phyloP scores from a whole-genome alignment of 2,329 filamentous ascomycete genomes.

The Cordyceps cicadae region DNA sequence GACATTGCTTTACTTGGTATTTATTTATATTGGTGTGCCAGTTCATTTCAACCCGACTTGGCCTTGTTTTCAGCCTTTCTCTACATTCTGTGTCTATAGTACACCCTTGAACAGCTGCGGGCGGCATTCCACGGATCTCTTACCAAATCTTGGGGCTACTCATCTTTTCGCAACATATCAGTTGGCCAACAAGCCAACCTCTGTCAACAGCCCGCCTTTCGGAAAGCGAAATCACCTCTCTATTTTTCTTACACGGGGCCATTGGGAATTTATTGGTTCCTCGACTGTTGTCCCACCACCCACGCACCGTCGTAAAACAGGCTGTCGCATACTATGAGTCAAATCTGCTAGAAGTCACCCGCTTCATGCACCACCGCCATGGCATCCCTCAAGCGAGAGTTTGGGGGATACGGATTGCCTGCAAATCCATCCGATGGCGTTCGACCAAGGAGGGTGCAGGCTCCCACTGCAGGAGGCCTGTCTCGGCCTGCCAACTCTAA shows the following conservation, averaged over 20 bases:
- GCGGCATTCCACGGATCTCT: background rate
- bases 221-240: background rate
- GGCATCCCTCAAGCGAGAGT: conserved; percentile 11
- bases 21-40: background rate
- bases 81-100: background rate
- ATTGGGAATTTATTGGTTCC: background rate
- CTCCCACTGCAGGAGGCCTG: background rate
- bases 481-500: background rate
- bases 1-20: conserved; percentile 3
- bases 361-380: conserved; percentile 5
- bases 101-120: background rate
- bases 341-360: background rate
- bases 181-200: background rate
- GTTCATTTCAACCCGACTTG: background rate
- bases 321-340: conserved; percentile 1
- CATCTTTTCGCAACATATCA: background rate
- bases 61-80: background rate
- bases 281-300: background rate
- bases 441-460: background rate
- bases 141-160: background rate
- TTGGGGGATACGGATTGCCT: conserved; percentile 11
- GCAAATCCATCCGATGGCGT: conserved; percentile 9
- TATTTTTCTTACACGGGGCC: background rate
- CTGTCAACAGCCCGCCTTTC: background rate
- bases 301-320: background rate